Evolutionary conservation across 2,329 filamentous ascomycete species (phyloP).

Genomic region (Alternaria metachromatica): DNA sequence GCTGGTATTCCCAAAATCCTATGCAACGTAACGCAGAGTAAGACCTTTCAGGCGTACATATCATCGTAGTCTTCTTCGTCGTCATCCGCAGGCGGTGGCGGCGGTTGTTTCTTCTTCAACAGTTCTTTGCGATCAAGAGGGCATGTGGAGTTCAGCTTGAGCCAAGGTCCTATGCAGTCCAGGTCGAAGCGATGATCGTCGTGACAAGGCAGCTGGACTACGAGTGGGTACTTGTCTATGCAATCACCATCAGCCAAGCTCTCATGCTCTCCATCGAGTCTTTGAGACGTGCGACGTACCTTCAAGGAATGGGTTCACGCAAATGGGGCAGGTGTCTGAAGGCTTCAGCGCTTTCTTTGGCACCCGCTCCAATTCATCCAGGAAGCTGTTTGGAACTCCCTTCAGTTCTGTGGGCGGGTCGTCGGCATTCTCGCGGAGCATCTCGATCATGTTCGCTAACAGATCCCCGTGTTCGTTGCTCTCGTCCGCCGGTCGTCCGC

Average conservation of each 20-base stretch:
- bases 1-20: constrained; percentile 10
- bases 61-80: constrained; percentile 61
- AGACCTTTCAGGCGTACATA: constrained; percentile 53
- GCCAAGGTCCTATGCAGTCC: constrained; percentile 70
- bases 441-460: constrained; percentile 62
- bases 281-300: constrained; percentile 45
- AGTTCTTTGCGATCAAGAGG: constrained; percentile 67
- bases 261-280: neutral
- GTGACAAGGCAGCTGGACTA: constrained; percentile 68
- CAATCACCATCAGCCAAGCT: constrained; percentile 24
- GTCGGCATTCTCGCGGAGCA: constrained; percentile 62
- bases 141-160: constrained; percentile 69
- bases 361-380: constrained; percentile 66
- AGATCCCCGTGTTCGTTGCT: constrained; percentile 48
- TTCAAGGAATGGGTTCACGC: constrained; percentile 66
- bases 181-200: constrained; percentile 68
- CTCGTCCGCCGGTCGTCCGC: constrained; percentile 47
- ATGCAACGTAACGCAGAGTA: constrained; percentile 4
- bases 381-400: constrained; percentile 67
- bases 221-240: constrained; percentile 65
- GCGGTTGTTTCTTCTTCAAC: constrained; percentile 58
- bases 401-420: constrained; percentile 66
- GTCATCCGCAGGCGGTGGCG: constrained; percentile 56
- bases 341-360: constrained; percentile 62
- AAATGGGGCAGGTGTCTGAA: constrained; percentile 65